A percentile compares a stretch with the other conserved stretches of the same genome.
Conservation (phyloP, 306 rosid genomes). For the Quercus glauca region DNA sequence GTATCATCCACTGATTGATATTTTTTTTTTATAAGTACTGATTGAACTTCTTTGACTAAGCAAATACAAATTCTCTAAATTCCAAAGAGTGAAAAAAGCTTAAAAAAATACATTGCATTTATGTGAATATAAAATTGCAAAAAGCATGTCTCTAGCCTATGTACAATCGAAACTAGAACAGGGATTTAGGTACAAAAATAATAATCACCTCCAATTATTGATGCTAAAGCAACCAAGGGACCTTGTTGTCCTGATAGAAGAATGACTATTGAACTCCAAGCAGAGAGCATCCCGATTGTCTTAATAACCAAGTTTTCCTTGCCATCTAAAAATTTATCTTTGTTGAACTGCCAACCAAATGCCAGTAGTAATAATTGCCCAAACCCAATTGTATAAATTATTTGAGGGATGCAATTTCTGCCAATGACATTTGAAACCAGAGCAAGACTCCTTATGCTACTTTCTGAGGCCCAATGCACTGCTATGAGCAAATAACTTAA, state of each 20-base stretch:
- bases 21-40: not conserved
- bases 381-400: slow-evolving; percentile 61
- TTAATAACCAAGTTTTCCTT: slow-evolving; percentile 44
- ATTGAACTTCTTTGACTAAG: slow-evolving; percentile 21
- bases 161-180: not conserved
- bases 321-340: slow-evolving; percentile 31
- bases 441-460: slow-evolving; percentile 33
- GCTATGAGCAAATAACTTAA: slow-evolving; percentile 63
- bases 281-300: slow-evolving; percentile 62
- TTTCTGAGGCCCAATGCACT: slow-evolving; percentile 62
- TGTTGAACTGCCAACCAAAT: slow-evolving; percentile 38
- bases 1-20: not conserved
- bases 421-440: slow-evolving; percentile 45
- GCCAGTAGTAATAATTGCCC: slow-evolving; percentile 66
- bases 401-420: slow-evolving; percentile 60
- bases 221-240: slow-evolving; percentile 66
- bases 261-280: slow-evolving; percentile 75
- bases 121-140: slow-evolving; percentile 7
- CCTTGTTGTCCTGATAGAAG: slow-evolving; percentile 94
- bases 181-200: slow-evolving; percentile 22
- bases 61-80: slow-evolving; percentile 8
- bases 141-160: slow-evolving; percentile 10
- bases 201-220: slow-evolving; percentile 68
- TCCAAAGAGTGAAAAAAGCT: slow-evolving; percentile 1
- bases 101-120: not conserved